Base-by-base conservation (phyloP, 2,329 filamentous ascomycete species). In the Monosporascus sp. region DNA sequence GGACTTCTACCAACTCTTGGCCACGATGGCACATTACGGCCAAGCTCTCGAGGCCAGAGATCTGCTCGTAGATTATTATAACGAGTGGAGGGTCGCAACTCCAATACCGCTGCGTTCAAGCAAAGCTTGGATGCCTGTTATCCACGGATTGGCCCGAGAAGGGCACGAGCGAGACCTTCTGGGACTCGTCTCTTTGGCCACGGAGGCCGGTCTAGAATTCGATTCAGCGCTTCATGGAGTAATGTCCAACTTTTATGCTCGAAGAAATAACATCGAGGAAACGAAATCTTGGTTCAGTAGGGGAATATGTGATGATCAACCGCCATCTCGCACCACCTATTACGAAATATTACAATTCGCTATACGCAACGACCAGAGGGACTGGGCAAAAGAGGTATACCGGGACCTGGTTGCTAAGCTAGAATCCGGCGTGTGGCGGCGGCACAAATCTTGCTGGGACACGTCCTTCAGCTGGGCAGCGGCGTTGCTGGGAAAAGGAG, bases 401-500 rank as follows among this genome's bases (percentile, higher is more conserved):
- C 74, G 77, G 52, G 59, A 74, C 20, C 69, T 84, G 8, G 74
- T 79, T 44, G 73, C 79, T 50, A 56, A 51, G 40, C 40, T 69
- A 24, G 66, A 68, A 38, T 56, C 55, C n/a, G 60, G 61, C 19
- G 14, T 53, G 11, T 69, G 65, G 45, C 72, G 68, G 50, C 77
- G 73, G 5, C 66, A 64, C 43, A 84, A 86, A 57, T 70, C 76
- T 34, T 79, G 80, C 22, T 91, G 88, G 84, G 87, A 94, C 64
- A 78, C 86, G 14, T 75, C 90, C 14, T 80, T 94, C 44, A 82
- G 90, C 50, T 92, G 88, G 84, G 86, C 90, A 31, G 85, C 88
- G 14, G 79, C 87, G 7, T 81, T 84, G 9, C 69, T 80, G 52
- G 88, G 86, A 20, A 88, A 86, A 65, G 83, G 84, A 1, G 82